Evolutionary conservation across 2,329 filamentous ascomycete species (phyloP).

Genomic region (Chrysoporthe deuterocubensis): DNA sequence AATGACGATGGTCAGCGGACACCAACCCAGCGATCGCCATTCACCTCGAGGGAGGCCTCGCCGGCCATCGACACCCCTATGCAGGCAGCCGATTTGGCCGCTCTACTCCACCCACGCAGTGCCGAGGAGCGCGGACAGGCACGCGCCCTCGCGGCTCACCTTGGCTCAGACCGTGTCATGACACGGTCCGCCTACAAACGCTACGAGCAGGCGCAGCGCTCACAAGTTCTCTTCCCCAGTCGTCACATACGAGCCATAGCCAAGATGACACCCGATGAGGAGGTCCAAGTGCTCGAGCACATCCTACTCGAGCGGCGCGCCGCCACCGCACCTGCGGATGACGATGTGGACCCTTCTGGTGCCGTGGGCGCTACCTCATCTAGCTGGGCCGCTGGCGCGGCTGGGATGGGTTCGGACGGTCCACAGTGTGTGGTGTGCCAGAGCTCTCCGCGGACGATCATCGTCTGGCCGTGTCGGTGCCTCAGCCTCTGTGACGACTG

Average conservation of each 20-base stretch:
- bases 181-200: constrained; percentile 80
- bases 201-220: constrained; percentile 69
- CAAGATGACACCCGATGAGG: constrained; percentile 60
- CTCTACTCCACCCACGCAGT: constrained; percentile 79
- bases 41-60: constrained; percentile 53
- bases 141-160: constrained; percentile 77
- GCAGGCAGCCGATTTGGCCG: constrained; percentile 71
- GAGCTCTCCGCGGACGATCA: constrained; percentile 79
- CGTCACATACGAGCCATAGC: constrained; percentile 42
- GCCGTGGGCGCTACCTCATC: constrained; percentile 32
- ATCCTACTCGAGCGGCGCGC: constrained; percentile 58
- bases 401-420: constrained; percentile 70
- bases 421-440: constrained; percentile 96
- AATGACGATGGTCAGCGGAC: constrained; percentile 64
- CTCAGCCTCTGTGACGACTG: constrained; percentile 95
- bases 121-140: constrained; percentile 82
- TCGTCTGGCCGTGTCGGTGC: constrained; percentile 96
- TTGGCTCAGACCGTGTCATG: constrained; percentile 72
- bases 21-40: constrained; percentile 69
- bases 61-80: constrained; percentile 66
- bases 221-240: constrained; percentile 65
- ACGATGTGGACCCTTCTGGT: constrained; percentile 21
- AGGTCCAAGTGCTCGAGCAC: constrained; percentile 64
- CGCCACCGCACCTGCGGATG: constrained; percentile 33
- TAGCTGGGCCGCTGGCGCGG: constrained; percentile 72